Base-by-base conservation (phyloP, 1,139 yeast genomes). In the Yamadazyma dushanensis region DNA sequence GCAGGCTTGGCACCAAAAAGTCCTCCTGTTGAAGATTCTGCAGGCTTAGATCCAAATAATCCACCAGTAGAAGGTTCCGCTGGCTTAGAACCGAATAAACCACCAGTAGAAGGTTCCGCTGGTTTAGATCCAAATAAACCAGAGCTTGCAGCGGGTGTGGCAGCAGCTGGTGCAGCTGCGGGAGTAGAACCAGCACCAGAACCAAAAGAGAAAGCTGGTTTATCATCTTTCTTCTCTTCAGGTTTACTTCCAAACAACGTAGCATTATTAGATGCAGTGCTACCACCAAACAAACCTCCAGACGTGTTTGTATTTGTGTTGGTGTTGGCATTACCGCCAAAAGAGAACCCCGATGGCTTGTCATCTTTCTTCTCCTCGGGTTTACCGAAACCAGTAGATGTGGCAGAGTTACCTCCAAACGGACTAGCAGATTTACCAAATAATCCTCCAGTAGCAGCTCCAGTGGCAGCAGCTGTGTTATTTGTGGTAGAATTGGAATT, bases 21-120 rank as follows among this genome's bases (percentile, higher is more conserved):
- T 10, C 43, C 43, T 15, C 37, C 39, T 3, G 41, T 29, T 23
- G 52, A 45, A 16, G 36, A 30, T 4, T 8, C 29, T 16, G 29
- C 20, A 7, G 29, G 20, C 10, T 47, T 45, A 10, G 37, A 27
- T n/a, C 61, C 57, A 41, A 61, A 60, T 11, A 36, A 23, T 11
- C 43, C 43, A 15, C 37, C 39, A 3, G 41, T 30, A 25, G 53
- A 46, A 9, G 36, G 30, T 25, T 47, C 55, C 13, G 46, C 52
- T 3, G 63, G 55, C 32, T 55, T 59, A 13, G 57, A 32, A 34
- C 63, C 59, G 46, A 63, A 61, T 10, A 26, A 26, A 15, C 29
- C 29, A 16, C 29, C 29, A 26, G 29, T 8, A 9, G 31, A 17
- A n/a, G 31, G 21, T 15, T 20, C 9, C 8, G 21, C 21, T n/a